phyloP scores from a whole-genome alignment of 176 grass and related monocot genomes.

The Avena insularis region DNA sequence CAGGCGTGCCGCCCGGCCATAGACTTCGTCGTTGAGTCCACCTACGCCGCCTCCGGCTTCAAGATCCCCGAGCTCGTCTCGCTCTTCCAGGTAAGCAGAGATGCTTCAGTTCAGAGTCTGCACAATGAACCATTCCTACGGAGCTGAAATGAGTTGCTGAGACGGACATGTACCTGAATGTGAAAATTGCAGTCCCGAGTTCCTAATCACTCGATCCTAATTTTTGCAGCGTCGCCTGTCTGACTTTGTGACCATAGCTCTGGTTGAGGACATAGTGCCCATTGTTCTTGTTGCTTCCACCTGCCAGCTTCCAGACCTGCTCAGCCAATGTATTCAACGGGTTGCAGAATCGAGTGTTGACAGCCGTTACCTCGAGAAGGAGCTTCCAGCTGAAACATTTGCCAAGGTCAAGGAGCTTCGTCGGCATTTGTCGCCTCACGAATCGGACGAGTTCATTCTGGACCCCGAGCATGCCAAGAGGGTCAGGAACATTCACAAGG shows the following conservation, averaged over 20 bases:
- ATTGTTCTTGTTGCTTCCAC: constrained; percentile 61
- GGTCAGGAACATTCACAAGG: constrained; percentile 69
- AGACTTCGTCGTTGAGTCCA: constrained; percentile 68
- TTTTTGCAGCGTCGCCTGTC: constrained; percentile 67
- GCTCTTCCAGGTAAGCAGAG: constrained; percentile 60
- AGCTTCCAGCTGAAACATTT: constrained; percentile 52
- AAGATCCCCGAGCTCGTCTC: constrained; percentile 74
- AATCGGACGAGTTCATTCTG: constrained; percentile 18
- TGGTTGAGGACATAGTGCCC: constrained; percentile 64
- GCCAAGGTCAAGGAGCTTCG: constrained; percentile 46
- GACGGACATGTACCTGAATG: neutral
- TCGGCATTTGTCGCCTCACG: neutral
- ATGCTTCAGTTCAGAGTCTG: neutral
- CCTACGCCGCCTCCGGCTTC: constrained; percentile 69
- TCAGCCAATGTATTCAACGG: constrained; percentile 52
- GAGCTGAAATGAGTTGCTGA: neutral
- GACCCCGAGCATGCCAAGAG: constrained; percentile 66
- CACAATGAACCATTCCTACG: neutral
- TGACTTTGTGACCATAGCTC: constrained; percentile 58
- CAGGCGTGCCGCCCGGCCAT: constrained; percentile 72
- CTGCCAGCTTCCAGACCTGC: constrained; percentile 57
- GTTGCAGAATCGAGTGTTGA: constrained; percentile 56
- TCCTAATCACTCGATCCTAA: constrained; percentile 11
- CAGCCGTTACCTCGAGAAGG: constrained; percentile 64
- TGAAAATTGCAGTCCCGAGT: neutral